A percentile compares a stretch with the other conserved stretches of the same genome.
Evolutionary conservation across 1,139 yeast genomes (phyloP).

Genomic region (Protomyces gravidus): DNA sequence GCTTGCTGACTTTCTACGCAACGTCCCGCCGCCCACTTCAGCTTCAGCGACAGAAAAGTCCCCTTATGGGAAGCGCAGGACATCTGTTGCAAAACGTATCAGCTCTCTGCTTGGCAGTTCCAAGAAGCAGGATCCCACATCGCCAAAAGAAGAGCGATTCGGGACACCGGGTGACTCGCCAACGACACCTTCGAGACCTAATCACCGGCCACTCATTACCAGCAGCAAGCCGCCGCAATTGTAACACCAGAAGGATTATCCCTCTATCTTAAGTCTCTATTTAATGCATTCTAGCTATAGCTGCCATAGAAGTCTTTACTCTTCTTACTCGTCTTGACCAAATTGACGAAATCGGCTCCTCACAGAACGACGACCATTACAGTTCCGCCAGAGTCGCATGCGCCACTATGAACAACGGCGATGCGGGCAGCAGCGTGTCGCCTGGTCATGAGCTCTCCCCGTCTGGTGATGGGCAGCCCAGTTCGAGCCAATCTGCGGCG

Average conservation of each 20-base stretch:
- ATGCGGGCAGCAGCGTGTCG: neutral
- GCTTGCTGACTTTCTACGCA: constrained; percentile 17
- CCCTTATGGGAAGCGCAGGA: neutral
- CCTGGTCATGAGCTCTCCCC: neutral
- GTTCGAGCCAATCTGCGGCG: neutral
- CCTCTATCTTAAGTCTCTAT: neutral
- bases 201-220: neutral
- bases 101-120: neutral
- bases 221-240: neutral
- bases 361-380: too few species aligned
- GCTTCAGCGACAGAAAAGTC: neutral
- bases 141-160: neutral
- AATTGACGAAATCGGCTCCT: too few species aligned
- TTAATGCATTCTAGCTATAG: too few species aligned
- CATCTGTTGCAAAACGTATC: neutral
- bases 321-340: too few species aligned
- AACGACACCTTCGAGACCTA: neutral
- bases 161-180: neutral
- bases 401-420: neutral
- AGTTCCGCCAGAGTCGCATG: too few species aligned
- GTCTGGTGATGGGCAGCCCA: neutral
- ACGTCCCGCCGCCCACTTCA: constrained; percentile 2
- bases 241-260: neutral
- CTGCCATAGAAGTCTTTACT: too few species aligned
- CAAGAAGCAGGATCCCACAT: neutral